These are phyloP conservation scores for Rhododendron molle DNA, from an alignment of 148 eudicot species.

Conservation along the genomic window DNA sequence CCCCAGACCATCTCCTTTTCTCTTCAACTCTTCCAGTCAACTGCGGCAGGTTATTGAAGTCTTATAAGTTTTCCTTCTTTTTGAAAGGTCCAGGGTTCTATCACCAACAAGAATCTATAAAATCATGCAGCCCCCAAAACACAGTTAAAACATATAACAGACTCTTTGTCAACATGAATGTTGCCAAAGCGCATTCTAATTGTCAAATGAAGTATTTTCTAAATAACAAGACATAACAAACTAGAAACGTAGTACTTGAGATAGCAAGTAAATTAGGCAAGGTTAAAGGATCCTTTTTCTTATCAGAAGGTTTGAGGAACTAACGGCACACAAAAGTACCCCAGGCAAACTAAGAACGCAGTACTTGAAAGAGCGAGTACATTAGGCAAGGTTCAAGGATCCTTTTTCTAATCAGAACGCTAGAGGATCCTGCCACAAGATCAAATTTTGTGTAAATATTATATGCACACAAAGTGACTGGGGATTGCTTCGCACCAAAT, in stretches of 20 bases:
- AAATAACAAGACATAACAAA: not conserved
- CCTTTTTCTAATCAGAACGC: not conserved
- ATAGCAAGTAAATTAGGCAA: not conserved
- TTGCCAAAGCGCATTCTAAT: not conserved
- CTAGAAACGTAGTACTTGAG: not conserved
- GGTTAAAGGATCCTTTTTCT: not conserved
- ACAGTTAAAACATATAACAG: not conserved
- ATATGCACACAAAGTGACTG: not conserved
- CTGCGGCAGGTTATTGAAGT: conserved; percentile 27
- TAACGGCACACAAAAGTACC: not conserved
- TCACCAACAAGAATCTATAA: not conserved
- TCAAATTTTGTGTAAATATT: not conserved
- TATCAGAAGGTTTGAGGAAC: no score
- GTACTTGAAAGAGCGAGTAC: not conserved
- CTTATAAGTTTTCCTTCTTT: not conserved
- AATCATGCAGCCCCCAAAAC: not conserved
- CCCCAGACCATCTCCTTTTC: conserved; percentile 96
- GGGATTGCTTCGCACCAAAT: not conserved
- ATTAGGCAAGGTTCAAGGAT: not conserved
- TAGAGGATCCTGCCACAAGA: not conserved
- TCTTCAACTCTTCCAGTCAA: conserved; percentile 99
- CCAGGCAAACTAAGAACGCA: not conserved
- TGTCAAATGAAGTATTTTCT: not conserved
- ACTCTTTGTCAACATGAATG: not conserved
- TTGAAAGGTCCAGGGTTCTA: not conserved